Evolutionary conservation across 2,329 filamentous ascomycete species (phyloP), one percentile per base, ranked within the genome.

Genomic region (Fusarium proliferatum): DNA sequence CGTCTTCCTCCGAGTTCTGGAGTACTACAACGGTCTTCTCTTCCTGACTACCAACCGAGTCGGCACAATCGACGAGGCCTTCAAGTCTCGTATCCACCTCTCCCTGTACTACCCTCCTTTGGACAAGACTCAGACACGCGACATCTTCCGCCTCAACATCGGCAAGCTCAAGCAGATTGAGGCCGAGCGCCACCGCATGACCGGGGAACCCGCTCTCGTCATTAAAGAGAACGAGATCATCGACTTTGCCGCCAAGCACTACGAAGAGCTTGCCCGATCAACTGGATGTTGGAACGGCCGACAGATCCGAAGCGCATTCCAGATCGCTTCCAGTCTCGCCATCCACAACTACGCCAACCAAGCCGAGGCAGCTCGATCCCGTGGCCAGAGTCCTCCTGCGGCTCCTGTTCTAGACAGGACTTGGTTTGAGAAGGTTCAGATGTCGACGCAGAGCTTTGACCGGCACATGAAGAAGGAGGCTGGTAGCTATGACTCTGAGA

Each of bases 31-130:
- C 5, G 86, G 86, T 26, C 80, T 87, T 9, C 74, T 87, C 11
- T 86, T 86, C 77, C 79, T 88, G 8, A 88, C 86, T 0, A 88
- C 86, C 13, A 88, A 88, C 78, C 82, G 85, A 6, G 83, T 86
- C 10, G 84, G 85, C 21, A 79, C 80, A 4, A 82, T 88, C 7
- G 86, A 88, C 57, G 85, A 85, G 62, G 86, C 86, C 1, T 86
- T 87, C 78, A 83, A 83, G 76, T 87, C 85, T 3, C 82, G 85
- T 21, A 85, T 87, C 43, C 85, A 87, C 61, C 71, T 85, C 23
- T 82, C 79, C 3, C 77, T 87, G 2, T 85, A 84, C 78, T 86
- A 86, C 63, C 82, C 82, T 12, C 82, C 81, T 1, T 77, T 85
- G 1, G 79, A 80, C 52, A 81, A 80, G 75, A 72, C 76, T 0